phyloP scores from a whole-genome alignment of 306 rosid genomes.

The Corylus americana region DNA sequence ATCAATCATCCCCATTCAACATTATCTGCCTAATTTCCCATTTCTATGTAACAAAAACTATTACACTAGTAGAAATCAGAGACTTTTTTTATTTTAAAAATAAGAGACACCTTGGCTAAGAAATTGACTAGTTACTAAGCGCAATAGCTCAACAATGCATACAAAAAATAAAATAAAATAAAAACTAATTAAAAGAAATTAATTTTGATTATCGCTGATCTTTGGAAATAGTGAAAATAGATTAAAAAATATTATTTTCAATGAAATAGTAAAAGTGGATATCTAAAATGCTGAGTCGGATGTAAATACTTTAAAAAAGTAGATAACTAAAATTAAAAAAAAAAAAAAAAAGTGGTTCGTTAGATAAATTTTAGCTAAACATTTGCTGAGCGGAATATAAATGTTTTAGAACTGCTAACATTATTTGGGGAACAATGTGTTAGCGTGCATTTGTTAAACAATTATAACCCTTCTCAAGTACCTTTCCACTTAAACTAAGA shows the following conservation, averaged over 20 bases:
- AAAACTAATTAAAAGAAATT: too few relatives aligned
- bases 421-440: not conserved
- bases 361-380: too few relatives aligned
- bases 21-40: not conserved
- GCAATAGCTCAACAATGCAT: too few relatives aligned
- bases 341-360: too few relatives aligned
- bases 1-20: not conserved
- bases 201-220: too few relatives aligned
- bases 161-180: too few relatives aligned
- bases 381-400: too few relatives aligned
- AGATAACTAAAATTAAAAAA: too few relatives aligned
- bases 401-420: not conserved
- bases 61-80: not conserved
- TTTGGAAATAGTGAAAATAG: too few relatives aligned
- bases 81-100: not conserved
- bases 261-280: too few relatives aligned
- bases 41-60: not conserved
- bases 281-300: not conserved
- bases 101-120: not conserved
- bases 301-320: not conserved
- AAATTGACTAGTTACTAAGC: too few relatives aligned
- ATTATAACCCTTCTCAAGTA: not conserved
- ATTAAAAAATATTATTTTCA: too few relatives aligned
- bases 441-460: not conserved
- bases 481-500: not conserved